Evolutionary conservation across 192 early-diverging fungal species (phyloP), one percentile per base, ranked within the genome.

Genomic region (Linnemannia schmuckeri): DNA sequence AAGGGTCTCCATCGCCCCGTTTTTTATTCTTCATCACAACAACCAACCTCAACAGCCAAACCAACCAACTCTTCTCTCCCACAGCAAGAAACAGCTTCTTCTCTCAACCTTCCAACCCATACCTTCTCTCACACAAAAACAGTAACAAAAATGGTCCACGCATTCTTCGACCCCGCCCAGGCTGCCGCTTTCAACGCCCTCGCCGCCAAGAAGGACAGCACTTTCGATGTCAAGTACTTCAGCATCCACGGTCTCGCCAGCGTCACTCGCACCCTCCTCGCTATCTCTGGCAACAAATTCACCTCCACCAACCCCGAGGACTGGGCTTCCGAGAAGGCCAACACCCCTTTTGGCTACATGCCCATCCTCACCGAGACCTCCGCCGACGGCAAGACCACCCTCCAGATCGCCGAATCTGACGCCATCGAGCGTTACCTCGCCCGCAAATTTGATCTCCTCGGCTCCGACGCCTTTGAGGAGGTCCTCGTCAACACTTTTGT

Each of bases 361-460:
- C 92, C 92, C n/a, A 75, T 91, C 30, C 75, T 93, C 17, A 76
- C 82, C 8, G 91, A 91, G 77, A 88, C 70, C 37, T 73, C 72
- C 18, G 47, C 71, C 24, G 78, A 88, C n/a, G 79, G 86, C 33
- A 81, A 55, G 77, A 80, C 55, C 30, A 88, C 88, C 69, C 71
- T 84, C 15, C 13, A 81, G 0, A 75, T 93, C 0, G 70, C 87
- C 69, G 90, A 93, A 30, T 81, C 90, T 2, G 52, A 66, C 0
- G 86, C 88, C 6, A 93, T 93, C 61, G 91, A 90, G 46, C 85
- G 88, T 10, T 91, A 91, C 61, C 87, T 93, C 0, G 89, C 87
- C 38, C 69, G 55, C 49, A 91, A 88, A 61, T 87, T 89, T 80
- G 82, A 74, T 17, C 54, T 91, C 4, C 66, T 61, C 41, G 87